Percentiles rank a stretch among this genome's conserved stretches.
Evolutionary conservation across 2,329 filamentous ascomycete species (phyloP).

Genomic region (Fusarium sp.): DNA sequence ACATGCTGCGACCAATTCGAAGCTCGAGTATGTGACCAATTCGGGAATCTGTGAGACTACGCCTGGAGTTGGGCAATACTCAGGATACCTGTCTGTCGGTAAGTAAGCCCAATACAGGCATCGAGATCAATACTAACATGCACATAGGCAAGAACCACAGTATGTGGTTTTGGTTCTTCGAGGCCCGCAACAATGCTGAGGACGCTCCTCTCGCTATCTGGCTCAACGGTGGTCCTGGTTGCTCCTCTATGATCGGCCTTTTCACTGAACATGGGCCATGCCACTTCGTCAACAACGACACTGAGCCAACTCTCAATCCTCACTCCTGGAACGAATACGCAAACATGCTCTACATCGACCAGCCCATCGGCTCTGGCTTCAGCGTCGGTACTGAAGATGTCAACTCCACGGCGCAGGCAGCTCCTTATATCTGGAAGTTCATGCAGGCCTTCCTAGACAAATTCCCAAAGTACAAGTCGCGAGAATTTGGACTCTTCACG

Average conservation of each 20-base stretch:
- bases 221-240: conserved; percentile 57
- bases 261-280: conserved; percentile 83
- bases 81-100: conserved; percentile 73
- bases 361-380: conserved; percentile 60
- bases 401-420: conserved; percentile 51
- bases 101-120: conserved; percentile 47
- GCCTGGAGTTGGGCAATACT: conserved; percentile 73
- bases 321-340: conserved; percentile 74
- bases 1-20: conserved; percentile 39
- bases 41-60: conserved; percentile 67
- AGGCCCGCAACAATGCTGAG: conserved; percentile 57
- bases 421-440: conserved; percentile 64
- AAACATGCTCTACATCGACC: conserved; percentile 79
- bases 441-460: conserved; percentile 72
- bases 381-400: conserved; percentile 47
- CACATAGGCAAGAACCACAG: conserved; percentile 44
- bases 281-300: conserved; percentile 65
- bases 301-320: conserved; percentile 62
- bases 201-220: conserved; percentile 68
- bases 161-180: conserved; percentile 64
- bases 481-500: conserved; percentile 68
- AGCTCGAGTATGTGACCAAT: conserved; percentile 46
- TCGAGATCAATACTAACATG: conserved; percentile 41
- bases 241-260: conserved; percentile 57
- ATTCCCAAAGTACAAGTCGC: conserved; percentile 72